phyloP scores from a whole-genome alignment of 2,329 filamentous ascomycete genomes.

The Alternaria ventricosa region DNA sequence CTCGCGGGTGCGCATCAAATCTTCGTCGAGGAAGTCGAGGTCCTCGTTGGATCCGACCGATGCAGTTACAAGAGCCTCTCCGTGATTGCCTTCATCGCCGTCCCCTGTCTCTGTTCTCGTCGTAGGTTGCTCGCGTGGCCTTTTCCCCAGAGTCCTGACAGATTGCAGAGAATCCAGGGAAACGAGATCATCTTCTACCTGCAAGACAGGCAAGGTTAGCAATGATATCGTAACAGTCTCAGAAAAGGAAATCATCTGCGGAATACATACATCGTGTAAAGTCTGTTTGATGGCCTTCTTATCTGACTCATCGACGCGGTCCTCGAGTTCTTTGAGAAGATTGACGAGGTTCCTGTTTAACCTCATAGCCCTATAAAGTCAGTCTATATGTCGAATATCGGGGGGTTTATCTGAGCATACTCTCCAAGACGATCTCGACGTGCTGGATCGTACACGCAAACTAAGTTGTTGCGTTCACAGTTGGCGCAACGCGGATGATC shows the following conservation, averaged over 20 bases:
- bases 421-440: constrained; percentile 33
- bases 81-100: constrained; percentile 5
- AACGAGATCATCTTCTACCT: constrained; percentile 31
- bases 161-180: constrained; percentile 1
- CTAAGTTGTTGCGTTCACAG: constrained; percentile 18
- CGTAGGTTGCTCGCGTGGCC: constrained; percentile 9
- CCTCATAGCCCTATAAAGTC: constrained; percentile 22
- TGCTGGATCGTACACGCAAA: constrained; percentile 32
- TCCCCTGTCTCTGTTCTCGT: background rate
- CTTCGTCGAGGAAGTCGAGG: constrained; percentile 37
- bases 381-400: background rate
- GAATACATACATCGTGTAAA: constrained; percentile 29
- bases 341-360: constrained; percentile 25
- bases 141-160: constrained; percentile 19
- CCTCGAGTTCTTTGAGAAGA: constrained; percentile 27
- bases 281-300: constrained; percentile 22
- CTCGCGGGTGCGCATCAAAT: constrained; percentile 35
- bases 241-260: background rate
- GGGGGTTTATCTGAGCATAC: constrained; percentile 4
- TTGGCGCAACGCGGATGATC: constrained; percentile 26
- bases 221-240: background rate
- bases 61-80: constrained; percentile 29
- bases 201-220: background rate
- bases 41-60: constrained; percentile 40
- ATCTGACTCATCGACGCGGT: constrained; percentile 18